A percentile compares a stretch with the other conserved stretches of the same genome.
Evolutionary conservation across 1,284 basidiomycete genomes (phyloP).

Genomic region (Marasmius sp.): DNA sequence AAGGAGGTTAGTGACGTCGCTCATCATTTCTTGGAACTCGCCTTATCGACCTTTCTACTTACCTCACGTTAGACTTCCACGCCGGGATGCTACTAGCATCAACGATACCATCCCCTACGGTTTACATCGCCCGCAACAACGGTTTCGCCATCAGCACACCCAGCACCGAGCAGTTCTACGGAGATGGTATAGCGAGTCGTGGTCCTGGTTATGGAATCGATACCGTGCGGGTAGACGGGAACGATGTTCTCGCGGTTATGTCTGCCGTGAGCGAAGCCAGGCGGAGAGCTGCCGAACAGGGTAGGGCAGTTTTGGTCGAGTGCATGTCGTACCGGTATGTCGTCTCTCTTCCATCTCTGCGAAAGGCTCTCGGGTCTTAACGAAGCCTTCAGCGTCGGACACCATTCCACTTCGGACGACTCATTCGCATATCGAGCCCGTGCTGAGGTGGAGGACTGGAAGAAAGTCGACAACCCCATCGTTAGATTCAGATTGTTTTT

Average conservation of each 20-base stretch:
- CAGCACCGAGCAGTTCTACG: slow-evolving; percentile 84
- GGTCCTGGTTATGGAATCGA: slow-evolving; percentile 95
- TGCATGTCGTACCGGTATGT: slow-evolving; percentile 86
- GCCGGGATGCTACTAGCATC: slow-evolving; percentile 78
- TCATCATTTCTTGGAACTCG: neutral
- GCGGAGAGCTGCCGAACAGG: slow-evolving; percentile 72
- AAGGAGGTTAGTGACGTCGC: slow-evolving; percentile 46
- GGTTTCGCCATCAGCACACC: slow-evolving; percentile 97
- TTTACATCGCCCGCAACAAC: slow-evolving; percentile 82
- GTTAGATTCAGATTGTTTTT: slow-evolving; percentile 83
- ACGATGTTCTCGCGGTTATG: slow-evolving; percentile 88
- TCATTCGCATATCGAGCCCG: slow-evolving; percentile 87
- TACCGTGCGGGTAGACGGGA: slow-evolving; percentile 90
- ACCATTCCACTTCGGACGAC: slow-evolving; percentile 94
- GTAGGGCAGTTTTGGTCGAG: slow-evolving; percentile 86
- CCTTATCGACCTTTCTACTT: neutral
- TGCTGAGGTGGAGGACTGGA: slow-evolving; percentile 85
- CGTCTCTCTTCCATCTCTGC: neutral
- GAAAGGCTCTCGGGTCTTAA: slow-evolving; percentile 11
- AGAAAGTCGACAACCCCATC: slow-evolving; percentile 87
- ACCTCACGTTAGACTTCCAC: slow-evolving; percentile 56
- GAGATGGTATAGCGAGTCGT: slow-evolving; percentile 90
- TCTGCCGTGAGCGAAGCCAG: slow-evolving; percentile 82
- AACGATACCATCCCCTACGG: slow-evolving; percentile 69
- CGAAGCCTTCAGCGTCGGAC: slow-evolving; percentile 65